Percentiles rank a stretch among this genome's conserved stretches.
Conservation (phyloP, 2,329 filamentous ascomycete genomes). For the Monilinia polystroma region DNA sequence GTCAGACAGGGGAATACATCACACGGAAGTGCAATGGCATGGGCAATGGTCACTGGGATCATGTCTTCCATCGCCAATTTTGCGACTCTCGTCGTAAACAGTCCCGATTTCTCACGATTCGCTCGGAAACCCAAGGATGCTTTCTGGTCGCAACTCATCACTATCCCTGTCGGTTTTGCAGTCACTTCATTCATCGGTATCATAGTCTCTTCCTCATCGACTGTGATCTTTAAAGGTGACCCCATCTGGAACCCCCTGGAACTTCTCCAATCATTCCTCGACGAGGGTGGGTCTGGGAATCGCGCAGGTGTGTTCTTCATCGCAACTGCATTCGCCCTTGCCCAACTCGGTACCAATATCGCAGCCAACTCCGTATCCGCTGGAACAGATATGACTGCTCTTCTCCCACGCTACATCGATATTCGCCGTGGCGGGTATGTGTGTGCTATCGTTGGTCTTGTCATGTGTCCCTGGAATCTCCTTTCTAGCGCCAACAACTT, state of each 20-base stretch:
- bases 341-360: slow-evolving; percentile 84
- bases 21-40: slow-evolving; percentile 68
- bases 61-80: slow-evolving; percentile 93
- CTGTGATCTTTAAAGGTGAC: slow-evolving; percentile 61
- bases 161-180: slow-evolving; percentile 70
- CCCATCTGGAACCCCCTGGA: slow-evolving; percentile 73
- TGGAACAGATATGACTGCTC: slow-evolving; percentile 72
- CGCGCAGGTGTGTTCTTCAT: slow-evolving; percentile 77
- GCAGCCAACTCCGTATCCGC: slow-evolving; percentile 83
- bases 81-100: slow-evolving; percentile 77
- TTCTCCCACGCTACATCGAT: slow-evolving; percentile 76
- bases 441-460: slow-evolving; percentile 74
- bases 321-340: slow-evolving; percentile 67
- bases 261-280: slow-evolving; percentile 64
- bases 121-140: slow-evolving; percentile 73
- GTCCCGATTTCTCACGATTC: slow-evolving; percentile 84
- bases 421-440: slow-evolving; percentile 87
- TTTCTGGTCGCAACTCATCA: slow-evolving; percentile 75
- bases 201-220: slow-evolving; percentile 70
- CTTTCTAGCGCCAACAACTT: slow-evolving; percentile 76
- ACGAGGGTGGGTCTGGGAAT: slow-evolving; percentile 65
- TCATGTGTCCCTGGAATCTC: slow-evolving; percentile 85
- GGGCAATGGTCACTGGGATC: slow-evolving; percentile 80
- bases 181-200: slow-evolving; percentile 84
- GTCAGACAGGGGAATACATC: slow-evolving; percentile 64